These are phyloP conservation scores for Fusarium abutilonis DNA, from an alignment of 2,329 filamentous ascomycete species.

Conservation along the genomic window DNA sequence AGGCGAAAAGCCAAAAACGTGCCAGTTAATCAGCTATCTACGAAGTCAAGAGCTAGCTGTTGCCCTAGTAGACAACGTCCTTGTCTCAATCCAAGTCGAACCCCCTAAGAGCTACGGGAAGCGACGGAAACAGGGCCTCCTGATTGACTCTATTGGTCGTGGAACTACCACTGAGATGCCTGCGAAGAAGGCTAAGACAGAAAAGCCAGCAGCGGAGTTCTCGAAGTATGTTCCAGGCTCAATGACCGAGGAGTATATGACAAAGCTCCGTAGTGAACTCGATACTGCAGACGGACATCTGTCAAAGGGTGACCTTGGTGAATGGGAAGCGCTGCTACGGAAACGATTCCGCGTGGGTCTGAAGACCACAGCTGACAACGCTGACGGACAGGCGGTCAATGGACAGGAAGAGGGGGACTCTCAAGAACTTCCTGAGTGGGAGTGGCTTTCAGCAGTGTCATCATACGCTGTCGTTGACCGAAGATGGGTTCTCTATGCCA, in stretches of 20 bases:
- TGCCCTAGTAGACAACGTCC: conserved; percentile 68
- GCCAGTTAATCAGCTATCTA: conserved; percentile 68
- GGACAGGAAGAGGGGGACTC: conserved; percentile 33
- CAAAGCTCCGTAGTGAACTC: conserved; percentile 57
- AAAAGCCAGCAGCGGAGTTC: conserved; percentile 48
- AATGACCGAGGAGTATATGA: conserved; percentile 60
- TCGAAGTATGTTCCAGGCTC: conserved; percentile 58
- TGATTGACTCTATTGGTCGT: conserved; percentile 79
- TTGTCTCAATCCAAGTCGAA: conserved; percentile 77
- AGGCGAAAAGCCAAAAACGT: conserved; percentile 50
- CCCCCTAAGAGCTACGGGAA: conserved; percentile 65
- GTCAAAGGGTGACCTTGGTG: conserved; percentile 55
- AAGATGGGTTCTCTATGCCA: conserved; percentile 71
- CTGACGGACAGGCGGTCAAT: conserved; percentile 33
- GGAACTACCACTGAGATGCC: conserved; percentile 58
- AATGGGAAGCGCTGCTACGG: conserved; percentile 62
- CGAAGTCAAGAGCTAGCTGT: conserved; percentile 73
- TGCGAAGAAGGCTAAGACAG: conserved; percentile 48
- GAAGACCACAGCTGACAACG: conserved; percentile 28
- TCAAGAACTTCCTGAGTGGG: conserved; percentile 59
- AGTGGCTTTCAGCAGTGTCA: conserved; percentile 56
- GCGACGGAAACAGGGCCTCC: conserved; percentile 68
- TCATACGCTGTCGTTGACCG: conserved; percentile 68
- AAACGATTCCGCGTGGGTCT: conserved; percentile 60
- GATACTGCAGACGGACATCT: conserved; percentile 61